Evolutionary conservation across 2,329 filamentous ascomycete species (phyloP), one percentile per base, ranked within the genome.

Genomic region (Fusarium transvaalense): DNA sequence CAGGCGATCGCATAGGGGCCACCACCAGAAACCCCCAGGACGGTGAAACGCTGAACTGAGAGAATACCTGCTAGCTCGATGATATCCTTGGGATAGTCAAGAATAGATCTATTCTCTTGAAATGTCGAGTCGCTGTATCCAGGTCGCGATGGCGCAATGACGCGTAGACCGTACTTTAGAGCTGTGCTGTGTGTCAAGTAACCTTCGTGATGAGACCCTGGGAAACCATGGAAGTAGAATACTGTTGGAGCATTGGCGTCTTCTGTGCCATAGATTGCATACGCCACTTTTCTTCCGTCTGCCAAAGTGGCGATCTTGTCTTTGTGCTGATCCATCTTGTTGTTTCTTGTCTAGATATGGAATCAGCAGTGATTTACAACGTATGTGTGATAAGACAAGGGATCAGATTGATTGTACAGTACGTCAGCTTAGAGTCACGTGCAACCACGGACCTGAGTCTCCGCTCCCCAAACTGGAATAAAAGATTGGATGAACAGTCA

Each of bases 171-270:
- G 4, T 53, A 19, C 7, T 53, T 23, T 0, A 47, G 10, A 1
- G 66, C 66, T 6, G 66, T 10, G 42, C 8, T 21, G 9, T 50
- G 61, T 3, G 32, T 47, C 25, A 48, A 4, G 17, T 53, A 63
- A 8, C 23, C 66, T 29, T 69, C 66, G 15, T 69, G 61, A 10
- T 69, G 66, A 53, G 66, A 63, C 1, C 66, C 66, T 2, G 66
- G 66, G 5, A 63, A 69, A 1, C 66, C 66, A 10, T 69, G 66
- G 6, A 69, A 51, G 42, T 69, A 59, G 10, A 69, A 67, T 2
- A 25, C 8, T 2, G 66, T 69, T 1, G 61, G 61, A 15, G 66
- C 45, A 19, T 50, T 10, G 2, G 35, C 13, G 13, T 56, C 38
- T 23, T 69, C 56, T 1, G 17, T 10, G 25, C 66, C 66, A 17